Evolutionary conservation across 2,329 filamentous ascomycete species (phyloP).

Genomic region (Aspergillus udagawae): DNA sequence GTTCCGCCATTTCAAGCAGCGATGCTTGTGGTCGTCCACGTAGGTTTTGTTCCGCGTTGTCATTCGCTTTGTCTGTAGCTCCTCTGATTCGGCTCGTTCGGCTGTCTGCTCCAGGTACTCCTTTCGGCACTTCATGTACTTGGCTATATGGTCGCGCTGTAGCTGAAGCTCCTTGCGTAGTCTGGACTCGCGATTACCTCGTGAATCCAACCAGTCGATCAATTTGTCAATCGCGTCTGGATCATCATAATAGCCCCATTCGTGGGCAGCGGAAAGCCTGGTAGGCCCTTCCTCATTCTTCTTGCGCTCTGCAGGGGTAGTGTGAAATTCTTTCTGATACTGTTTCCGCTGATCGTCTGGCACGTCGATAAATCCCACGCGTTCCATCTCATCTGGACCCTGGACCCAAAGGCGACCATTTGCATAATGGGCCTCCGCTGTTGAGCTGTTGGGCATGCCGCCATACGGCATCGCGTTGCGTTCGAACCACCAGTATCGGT

Average conservation of each 20-base stretch:
- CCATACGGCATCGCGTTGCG: slow-evolving; percentile 96
- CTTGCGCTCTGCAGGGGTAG: slow-evolving; percentile 83
- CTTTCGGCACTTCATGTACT: slow-evolving; percentile 76
- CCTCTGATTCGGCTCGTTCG: slow-evolving; percentile 47
- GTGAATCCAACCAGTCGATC: slow-evolving; percentile 82
- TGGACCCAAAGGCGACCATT: slow-evolving; percentile 97
- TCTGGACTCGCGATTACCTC: slow-evolving; percentile 80
- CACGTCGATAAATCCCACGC: slow-evolving; percentile 80
- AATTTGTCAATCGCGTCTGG: slow-evolving; percentile 72
- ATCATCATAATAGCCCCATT: slow-evolving; percentile 92
- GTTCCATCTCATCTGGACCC: slow-evolving; percentile 84
- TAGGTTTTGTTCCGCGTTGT: slow-evolving; percentile 62
- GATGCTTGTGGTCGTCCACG: slow-evolving; percentile 52
- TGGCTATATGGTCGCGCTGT: slow-evolving; percentile 71
- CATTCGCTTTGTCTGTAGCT: slow-evolving; percentile 49
- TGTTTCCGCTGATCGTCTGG: slow-evolving; percentile 65
- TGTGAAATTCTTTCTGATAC: slow-evolving; percentile 71
- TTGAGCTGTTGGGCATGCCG: slow-evolving; percentile 83
- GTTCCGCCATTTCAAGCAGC: slow-evolving; percentile 65
- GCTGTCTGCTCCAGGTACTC: slow-evolving; percentile 61
- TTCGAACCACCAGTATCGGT: slow-evolving; percentile 99
- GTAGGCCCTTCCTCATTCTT: slow-evolving; percentile 78
- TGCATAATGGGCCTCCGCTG: slow-evolving; percentile 79
- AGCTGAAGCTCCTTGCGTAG: slow-evolving; percentile 78
- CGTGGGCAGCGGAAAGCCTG: slow-evolving; percentile 67